These are phyloP conservation scores for Fusarium albidum DNA, from an alignment of 2,329 filamentous ascomycete genomes.

Conservation along the genomic window DNA sequence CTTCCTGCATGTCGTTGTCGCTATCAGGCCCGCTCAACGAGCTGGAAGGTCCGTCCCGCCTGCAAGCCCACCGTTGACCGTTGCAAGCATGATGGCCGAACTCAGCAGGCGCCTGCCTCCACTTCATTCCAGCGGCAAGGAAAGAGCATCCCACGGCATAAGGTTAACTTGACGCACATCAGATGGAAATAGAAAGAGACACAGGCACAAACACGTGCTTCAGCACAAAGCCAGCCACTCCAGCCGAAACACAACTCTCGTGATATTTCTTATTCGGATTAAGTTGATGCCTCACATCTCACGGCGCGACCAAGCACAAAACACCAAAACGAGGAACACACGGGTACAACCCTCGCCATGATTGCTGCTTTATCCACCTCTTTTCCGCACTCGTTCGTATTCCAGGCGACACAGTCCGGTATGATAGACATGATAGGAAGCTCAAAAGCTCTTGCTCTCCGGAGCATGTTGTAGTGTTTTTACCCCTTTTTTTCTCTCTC, in stretches of 20 bases:
- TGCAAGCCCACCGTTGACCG: conserved; percentile 2
- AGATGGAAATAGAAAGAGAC: conserved; percentile 4
- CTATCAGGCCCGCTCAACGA: too few species aligned
- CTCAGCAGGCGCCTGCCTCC: neutral
- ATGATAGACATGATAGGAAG: neutral
- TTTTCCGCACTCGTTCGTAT: conserved; percentile 1
- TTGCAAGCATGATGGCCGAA: conserved; percentile 3
- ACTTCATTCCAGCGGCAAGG: neutral
- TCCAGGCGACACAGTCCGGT: neutral
- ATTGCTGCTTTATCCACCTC: conserved; percentile 3
- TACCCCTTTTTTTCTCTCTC: neutral
- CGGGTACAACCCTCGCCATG: neutral
- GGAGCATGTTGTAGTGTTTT: too few species aligned
- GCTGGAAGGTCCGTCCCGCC: neutral
- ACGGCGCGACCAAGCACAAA: conserved; percentile 6
- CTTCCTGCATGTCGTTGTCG: too few species aligned
- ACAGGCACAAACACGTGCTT: conserved; percentile 24
- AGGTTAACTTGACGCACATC: neutral
- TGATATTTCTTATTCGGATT: neutral
- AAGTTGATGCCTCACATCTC: conserved; percentile 22
- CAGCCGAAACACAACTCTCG: conserved; percentile 12
- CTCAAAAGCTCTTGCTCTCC: neutral
- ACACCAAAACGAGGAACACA: conserved; percentile 11
- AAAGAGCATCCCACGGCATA: conserved; percentile 2
- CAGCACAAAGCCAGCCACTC: conserved; percentile 11